phyloP scores from a whole-genome alignment of 2,329 filamentous ascomycete species.

The Tolypocladium sp. region DNA sequence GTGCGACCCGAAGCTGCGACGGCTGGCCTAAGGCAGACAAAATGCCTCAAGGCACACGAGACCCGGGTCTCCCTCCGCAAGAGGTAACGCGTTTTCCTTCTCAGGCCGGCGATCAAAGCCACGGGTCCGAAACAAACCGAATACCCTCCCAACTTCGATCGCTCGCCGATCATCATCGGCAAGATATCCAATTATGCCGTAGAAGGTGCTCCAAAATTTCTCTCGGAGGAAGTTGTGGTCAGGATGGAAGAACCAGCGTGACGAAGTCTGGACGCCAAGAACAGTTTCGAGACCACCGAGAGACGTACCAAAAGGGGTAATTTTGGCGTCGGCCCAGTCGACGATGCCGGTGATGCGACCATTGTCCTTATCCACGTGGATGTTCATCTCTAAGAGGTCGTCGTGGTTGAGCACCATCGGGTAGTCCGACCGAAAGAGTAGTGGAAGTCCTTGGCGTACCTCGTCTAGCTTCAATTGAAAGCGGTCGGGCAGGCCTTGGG shows the following conservation, averaged over 20 bases:
- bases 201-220: slow-evolving; percentile 5
- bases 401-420: slow-evolving; percentile 15
- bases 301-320: slow-evolving; percentile 17
- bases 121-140: slow-evolving; percentile 5
- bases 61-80: not conserved
- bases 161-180: slow-evolving; percentile 1
- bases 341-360: slow-evolving; percentile 17
- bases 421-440: slow-evolving; percentile 8
- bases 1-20: too few species aligned
- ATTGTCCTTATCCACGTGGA: slow-evolving; percentile 14
- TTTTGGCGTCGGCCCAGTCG: slow-evolving; percentile 16
- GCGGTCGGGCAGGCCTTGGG: slow-evolving; percentile 3
- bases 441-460: slow-evolving; percentile 5
- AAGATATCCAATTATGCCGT: not conserved
- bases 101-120: slow-evolving; percentile 2
- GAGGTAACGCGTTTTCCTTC: not conserved
- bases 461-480: slow-evolving; percentile 7
- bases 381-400: slow-evolving; percentile 19
- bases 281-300: slow-evolving; percentile 14
- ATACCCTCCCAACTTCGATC: slow-evolving; percentile 6
- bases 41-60: slow-evolving; percentile 2
- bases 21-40: too few species aligned
- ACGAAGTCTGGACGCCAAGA: slow-evolving; percentile 6
- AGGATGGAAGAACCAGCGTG: slow-evolving; percentile 7
- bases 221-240: slow-evolving; percentile 3